These are phyloP conservation scores for Pilaira anomala DNA, from an alignment of 192 early-diverging fungal species.

Conservation along the genomic window DNA sequence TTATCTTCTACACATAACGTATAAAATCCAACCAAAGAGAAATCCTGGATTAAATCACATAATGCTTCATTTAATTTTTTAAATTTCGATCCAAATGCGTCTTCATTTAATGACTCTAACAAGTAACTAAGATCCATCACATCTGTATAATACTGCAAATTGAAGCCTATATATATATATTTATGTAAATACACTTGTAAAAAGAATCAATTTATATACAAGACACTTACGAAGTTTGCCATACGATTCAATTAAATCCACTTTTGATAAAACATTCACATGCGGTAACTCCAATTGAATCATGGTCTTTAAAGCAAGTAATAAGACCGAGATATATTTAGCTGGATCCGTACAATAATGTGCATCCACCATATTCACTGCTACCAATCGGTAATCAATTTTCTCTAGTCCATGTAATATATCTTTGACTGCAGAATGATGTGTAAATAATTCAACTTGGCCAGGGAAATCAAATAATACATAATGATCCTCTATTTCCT, in stretches of 20 bases:
- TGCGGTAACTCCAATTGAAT: constrained; percentile 91
- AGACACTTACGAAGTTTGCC: constrained; percentile 57
- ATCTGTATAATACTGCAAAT: constrained; percentile 93
- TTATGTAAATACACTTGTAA: background rate
- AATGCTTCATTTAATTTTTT: constrained; percentile 76
- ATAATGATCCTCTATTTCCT: constrained; percentile 71
- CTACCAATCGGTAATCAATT: constrained; percentile 66
- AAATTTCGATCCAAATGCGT: constrained; percentile 63
- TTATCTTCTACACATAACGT: constrained; percentile 82
- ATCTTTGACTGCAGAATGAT: constrained; percentile 79
- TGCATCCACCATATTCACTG: constrained; percentile 86
- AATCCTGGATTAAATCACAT: constrained; percentile 91
- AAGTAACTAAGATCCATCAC: constrained; percentile 88
- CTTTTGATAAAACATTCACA: constrained; percentile 94
- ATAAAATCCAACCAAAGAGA: constrained; percentile 86
- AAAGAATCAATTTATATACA: background rate
- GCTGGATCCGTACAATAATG: constrained; percentile 90
- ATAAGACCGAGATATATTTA: constrained; percentile 88
- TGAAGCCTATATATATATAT: constrained; percentile 57
- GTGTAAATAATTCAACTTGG: constrained; percentile 97
- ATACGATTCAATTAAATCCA: constrained; percentile 85
- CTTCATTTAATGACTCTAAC: constrained; percentile 70
- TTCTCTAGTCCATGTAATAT: constrained; percentile 71
- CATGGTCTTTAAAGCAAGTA: constrained; percentile 91
- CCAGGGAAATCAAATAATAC: constrained; percentile 96